These are phyloP conservation scores for Fusarium tuaranense DNA, from an alignment of 2,329 filamentous ascomycete species.

Conservation along the genomic window DNA sequence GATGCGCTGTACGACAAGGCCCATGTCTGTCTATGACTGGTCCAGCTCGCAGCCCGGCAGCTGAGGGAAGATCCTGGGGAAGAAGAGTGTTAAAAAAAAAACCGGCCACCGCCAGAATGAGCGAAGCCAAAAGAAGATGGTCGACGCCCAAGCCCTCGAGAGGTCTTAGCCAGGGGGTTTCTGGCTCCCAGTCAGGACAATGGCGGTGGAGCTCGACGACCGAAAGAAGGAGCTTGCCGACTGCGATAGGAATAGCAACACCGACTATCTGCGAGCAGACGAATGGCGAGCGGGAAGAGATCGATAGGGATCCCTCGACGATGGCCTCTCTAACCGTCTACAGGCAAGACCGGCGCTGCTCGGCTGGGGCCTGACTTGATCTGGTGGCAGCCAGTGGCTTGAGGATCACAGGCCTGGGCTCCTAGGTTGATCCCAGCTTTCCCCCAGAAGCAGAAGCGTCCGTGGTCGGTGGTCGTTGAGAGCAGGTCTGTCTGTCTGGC, in stretches of 20 bases:
- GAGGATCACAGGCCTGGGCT: slow-evolving; percentile 40
- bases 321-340: slow-evolving; percentile 33
- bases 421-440: slow-evolving; percentile 39
- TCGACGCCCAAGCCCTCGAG: slow-evolving; percentile 14
- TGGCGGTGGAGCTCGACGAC: slow-evolving; percentile 8
- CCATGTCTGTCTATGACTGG: slow-evolving; percentile 19
- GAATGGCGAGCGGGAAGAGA: slow-evolving; percentile 27
- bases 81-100: neutral
- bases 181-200: slow-evolving; percentile 17
- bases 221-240: slow-evolving; percentile 1
- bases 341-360: slow-evolving; percentile 25
- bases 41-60: slow-evolving; percentile 26
- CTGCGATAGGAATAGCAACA: slow-evolving; percentile 39
- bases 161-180: slow-evolving; percentile 22
- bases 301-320: slow-evolving; percentile 34
- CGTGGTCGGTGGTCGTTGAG: neutral
- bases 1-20: slow-evolving; percentile 3
- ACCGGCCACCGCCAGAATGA: slow-evolving; percentile 32
- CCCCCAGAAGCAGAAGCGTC: slow-evolving; percentile 1
- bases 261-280: neutral
- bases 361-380: slow-evolving; percentile 34
- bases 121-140: slow-evolving; percentile 35
- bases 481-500: neutral
- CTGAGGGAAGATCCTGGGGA: slow-evolving; percentile 31
- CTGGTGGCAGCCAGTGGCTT: slow-evolving; percentile 46